phyloP scores from a whole-genome alignment of 2,329 filamentous ascomycete genomes.

The Ambrosiella beaveri region DNA sequence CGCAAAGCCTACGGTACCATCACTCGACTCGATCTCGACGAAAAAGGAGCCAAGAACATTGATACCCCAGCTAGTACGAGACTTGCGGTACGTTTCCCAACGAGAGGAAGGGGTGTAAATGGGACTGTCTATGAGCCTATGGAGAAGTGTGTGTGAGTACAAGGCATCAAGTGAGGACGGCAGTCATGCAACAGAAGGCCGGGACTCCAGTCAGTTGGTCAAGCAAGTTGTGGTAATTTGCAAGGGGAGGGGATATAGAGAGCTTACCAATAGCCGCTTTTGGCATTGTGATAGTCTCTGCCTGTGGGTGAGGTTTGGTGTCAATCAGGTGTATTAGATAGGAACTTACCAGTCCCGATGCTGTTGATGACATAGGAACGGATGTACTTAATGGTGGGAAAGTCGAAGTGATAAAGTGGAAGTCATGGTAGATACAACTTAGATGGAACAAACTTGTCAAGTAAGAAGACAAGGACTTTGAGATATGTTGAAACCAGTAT shows the following conservation, averaged over 20 bases:
- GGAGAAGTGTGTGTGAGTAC: neutral
- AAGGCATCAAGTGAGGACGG: neutral
- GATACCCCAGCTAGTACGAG: conserved; percentile 85
- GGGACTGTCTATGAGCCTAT: conserved; percentile 74
- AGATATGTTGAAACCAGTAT: neutral
- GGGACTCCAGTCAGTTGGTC: neutral
- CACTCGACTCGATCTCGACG: conserved; percentile 71
- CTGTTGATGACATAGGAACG: conserved; percentile 56
- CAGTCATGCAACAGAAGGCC: neutral
- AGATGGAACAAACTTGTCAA: too few species aligned
- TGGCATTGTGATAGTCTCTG: conserved; percentile 86
- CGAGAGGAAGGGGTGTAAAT: conserved; percentile 85
- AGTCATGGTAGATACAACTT: neutral
- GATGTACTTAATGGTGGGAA: conserved; percentile 61
- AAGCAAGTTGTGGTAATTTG: neutral
- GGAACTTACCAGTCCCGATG: conserved; percentile 31
- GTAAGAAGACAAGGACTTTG: neutral
- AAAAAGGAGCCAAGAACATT: conserved; percentile 88
- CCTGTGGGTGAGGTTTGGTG: conserved; percentile 26
- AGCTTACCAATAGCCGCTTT: conserved; percentile 48
- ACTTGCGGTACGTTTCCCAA: conserved; percentile 76
- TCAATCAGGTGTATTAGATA: neutral
- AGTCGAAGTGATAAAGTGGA: conserved; percentile 19
- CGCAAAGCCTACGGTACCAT: conserved; percentile 86
- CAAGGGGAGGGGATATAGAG: neutral